Evolutionary conservation across 371 early-diverging fungal genomes (phyloP), one percentile per base, ranked within the genome.

Genomic region (Circinella umbellata): DNA sequence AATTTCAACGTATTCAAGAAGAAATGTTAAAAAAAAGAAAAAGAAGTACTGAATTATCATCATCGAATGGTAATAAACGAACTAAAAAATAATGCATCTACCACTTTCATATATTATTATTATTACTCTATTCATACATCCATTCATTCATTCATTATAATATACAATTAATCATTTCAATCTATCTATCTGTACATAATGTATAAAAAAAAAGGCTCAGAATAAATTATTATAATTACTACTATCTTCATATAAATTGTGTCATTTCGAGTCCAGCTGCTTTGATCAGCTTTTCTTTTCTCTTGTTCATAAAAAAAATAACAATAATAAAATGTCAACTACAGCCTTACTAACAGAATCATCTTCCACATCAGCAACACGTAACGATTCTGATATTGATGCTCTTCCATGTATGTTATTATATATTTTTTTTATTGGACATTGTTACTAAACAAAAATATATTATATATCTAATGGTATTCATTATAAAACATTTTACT

Each of bases 1-100:
- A 88, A 67, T 90, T 91, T 62, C 73, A 80, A 67, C 84, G 82
- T 1, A 72, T 86, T 6, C 90, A 89, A 68, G 82, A 81, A 37
- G 71, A 79, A 39, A 39, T 89, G 20, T 42, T 42, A 73, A 87
- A 66, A 78, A 74, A 48, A 81, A 79, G 37, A 51, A 51, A 51
- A 15, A n/a, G 51, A n/a, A 51, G 42, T 42, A 11, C 9, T 13
- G 51, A 14, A 13, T 8, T 7, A 14, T 51, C 51, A 17, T 15
- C 51, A 51, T 17, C 51, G 15, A 42, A 11, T 42, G 0, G 42
- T 42, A 42, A 27, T 57, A 57, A 57, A 34, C 57, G 57, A n/a
- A 14, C 57, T 0, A 57, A 57, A 57, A 57, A 57, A 27, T 27
- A 53, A 53, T 13, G 14, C 53, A 57, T 57, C 57, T 57, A 27